phyloP scores from a whole-genome alignment of 208 protist genomes.

The Paratrypanosoma confusum region DNA sequence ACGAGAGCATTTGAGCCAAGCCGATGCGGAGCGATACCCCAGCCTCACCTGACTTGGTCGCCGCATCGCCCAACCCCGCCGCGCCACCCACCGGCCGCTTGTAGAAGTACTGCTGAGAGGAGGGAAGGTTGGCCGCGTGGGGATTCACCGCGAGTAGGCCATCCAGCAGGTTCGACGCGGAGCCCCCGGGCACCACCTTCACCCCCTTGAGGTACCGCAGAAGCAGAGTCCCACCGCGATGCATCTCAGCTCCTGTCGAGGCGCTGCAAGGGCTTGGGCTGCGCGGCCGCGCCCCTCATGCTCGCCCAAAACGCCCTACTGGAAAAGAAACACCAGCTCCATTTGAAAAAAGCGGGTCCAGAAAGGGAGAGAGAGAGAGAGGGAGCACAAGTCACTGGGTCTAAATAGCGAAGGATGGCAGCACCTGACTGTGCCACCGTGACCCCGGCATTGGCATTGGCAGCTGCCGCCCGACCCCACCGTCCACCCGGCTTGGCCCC shows the following conservation, averaged over 20 bases:
- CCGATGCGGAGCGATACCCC: constrained; percentile 61
- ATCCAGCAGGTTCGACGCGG: constrained; percentile 43
- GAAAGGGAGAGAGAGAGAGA: constrained; percentile 2
- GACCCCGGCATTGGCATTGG: too few species aligned
- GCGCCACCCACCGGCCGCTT: constrained; percentile 6
- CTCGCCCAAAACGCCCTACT: too few species aligned
- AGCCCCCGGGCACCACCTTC: constrained; percentile 31
- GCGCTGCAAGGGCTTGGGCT: neutral
- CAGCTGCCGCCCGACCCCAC: too few species aligned
- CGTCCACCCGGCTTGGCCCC: too few species aligned
- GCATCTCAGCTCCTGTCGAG: neutral
- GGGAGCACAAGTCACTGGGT: neutral
- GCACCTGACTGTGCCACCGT: constrained; percentile 4
- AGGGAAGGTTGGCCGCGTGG: constrained; percentile 52
- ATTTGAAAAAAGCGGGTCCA: neutral
- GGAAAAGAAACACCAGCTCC: neutral
- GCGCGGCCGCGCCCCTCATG: constrained; percentile 4
- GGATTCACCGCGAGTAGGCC: constrained; percentile 34
- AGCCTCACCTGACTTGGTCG: constrained; percentile 34
- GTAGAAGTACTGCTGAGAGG: constrained; percentile 78
- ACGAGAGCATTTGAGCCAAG: constrained; percentile 65
- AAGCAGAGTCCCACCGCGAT: neutral
- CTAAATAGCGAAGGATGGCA: neutral
- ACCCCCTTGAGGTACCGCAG: constrained; percentile 55
- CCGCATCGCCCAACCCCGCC: neutral